Percentiles rank a stretch among this genome's conserved stretches.
Conservation (phyloP, 345 rosid species). For the Ailanthus altissimus region DNA sequence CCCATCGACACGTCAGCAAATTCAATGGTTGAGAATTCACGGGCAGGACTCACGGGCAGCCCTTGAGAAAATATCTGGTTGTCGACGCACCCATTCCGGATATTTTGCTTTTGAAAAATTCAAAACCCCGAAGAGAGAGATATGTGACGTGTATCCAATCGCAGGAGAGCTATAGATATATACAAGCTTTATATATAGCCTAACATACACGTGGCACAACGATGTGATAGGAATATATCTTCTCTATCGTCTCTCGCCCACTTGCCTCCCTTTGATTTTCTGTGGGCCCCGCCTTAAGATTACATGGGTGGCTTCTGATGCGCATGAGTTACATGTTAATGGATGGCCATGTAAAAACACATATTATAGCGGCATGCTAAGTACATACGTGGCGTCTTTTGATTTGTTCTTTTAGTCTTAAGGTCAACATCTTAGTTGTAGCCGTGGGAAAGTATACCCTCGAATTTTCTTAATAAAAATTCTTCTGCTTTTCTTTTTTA, state of each 20-base stretch:
- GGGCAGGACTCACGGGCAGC: constrained; percentile 4
- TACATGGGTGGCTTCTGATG: no score
- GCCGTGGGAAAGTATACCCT: background rate
- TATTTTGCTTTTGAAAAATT: constrained; percentile 19
- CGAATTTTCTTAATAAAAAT: no score
- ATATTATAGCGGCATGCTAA: no score
- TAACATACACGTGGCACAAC: constrained; percentile 30
- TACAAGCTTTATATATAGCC: background rate
- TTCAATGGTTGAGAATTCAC: constrained; percentile 26
- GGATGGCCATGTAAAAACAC: background rate
- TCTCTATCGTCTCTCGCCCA: constrained; percentile 5
- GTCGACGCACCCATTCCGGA: constrained; percentile 15
- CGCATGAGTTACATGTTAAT: no score
- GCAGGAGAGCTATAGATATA: constrained; percentile 30
- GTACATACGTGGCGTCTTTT: background rate
- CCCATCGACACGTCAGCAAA: constrained; percentile 11
- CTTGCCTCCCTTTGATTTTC: background rate
- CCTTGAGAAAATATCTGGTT: constrained; percentile 33
- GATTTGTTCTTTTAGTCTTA: background rate
- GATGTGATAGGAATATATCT: constrained; percentile 38
- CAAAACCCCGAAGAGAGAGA: background rate
- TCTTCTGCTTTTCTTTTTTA: background rate
- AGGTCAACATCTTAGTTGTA: background rate
- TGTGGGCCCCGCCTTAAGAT: background rate
- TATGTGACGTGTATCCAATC: constrained; percentile 28